Evolutionary conservation across 2,329 filamentous ascomycete species (phyloP).

Genomic region (Colletotrichum musae): DNA sequence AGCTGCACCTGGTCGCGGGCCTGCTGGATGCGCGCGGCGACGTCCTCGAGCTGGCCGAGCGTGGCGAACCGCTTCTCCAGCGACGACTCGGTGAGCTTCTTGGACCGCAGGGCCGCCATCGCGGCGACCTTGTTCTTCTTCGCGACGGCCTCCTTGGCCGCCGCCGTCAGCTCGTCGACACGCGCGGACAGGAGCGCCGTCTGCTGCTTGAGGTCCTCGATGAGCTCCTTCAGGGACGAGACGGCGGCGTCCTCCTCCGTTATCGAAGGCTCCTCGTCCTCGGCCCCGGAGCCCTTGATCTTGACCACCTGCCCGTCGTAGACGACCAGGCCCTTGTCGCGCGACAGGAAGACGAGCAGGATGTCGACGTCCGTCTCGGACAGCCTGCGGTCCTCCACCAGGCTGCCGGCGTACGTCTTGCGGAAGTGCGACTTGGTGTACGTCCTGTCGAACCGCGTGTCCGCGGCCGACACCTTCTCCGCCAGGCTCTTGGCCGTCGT

Average conservation of each 20-base stretch:
- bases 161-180: slow-evolving; percentile 73
- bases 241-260: slow-evolving; percentile 86
- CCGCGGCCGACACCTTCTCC: slow-evolving; percentile 53
- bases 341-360: slow-evolving; percentile 77
- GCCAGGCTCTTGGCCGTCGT: slow-evolving; percentile 69
- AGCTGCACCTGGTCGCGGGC: slow-evolving; percentile 88
- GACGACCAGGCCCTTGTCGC: slow-evolving; percentile 73
- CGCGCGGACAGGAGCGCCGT: slow-evolving; percentile 77
- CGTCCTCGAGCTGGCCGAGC: slow-evolving; percentile 85
- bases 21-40: slow-evolving; percentile 86
- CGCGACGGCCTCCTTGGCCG: slow-evolving; percentile 79
- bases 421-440: slow-evolving; percentile 78
- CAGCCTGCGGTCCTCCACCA: slow-evolving; percentile 65
- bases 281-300: slow-evolving; percentile 69
- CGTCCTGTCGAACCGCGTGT: slow-evolving; percentile 73
- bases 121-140: slow-evolving; percentile 83
- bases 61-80: slow-evolving; percentile 80
- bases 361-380: slow-evolving; percentile 78
- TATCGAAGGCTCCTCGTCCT: slow-evolving; percentile 64
- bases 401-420: slow-evolving; percentile 66
- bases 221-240: slow-evolving; percentile 85
- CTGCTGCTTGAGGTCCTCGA: slow-evolving; percentile 81
- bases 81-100: slow-evolving; percentile 84
- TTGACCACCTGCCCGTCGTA: slow-evolving; percentile 81
- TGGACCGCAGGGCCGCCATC: slow-evolving; percentile 83